Percentiles rank a stretch among this genome's conserved stretches.
Evolutionary conservation across 2,329 filamentous ascomycete genomes (phyloP).

Genomic region (Talaromyces pinophilus): DNA sequence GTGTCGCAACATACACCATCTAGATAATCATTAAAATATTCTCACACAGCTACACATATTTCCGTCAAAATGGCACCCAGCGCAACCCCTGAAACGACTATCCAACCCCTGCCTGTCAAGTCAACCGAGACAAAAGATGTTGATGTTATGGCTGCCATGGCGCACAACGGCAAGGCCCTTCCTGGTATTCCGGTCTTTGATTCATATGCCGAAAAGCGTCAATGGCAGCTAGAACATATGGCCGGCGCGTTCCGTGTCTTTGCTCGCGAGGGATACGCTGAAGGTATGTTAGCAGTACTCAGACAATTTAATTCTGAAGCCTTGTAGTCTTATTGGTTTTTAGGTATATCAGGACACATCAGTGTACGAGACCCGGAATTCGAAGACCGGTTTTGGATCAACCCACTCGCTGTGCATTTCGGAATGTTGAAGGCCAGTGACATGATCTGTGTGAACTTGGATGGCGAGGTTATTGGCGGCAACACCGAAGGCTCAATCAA

Average conservation of each 20-base stretch:
- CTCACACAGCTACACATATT: not conserved
- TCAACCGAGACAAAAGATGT: conserved; percentile 5
- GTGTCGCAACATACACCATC: not conserved
- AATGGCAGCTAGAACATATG: conserved; percentile 61
- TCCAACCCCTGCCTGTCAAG: not conserved
- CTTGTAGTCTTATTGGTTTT: not conserved
- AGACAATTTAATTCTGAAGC: no score
- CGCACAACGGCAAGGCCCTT: conserved; percentile 10
- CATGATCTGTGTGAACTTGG: conserved; percentile 66
- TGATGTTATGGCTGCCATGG: conserved; percentile 19
- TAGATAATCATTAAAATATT: not conserved
- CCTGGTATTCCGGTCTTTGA: conserved; percentile 44
- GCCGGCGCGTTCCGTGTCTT: conserved; percentile 69
- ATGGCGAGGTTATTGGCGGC: conserved; percentile 64
- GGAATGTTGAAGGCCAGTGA: conserved; percentile 64
- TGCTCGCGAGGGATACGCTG: conserved; percentile 64
- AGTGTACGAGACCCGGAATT: conserved; percentile 66
- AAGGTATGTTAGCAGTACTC: conserved; percentile 59
- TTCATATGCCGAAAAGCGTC: conserved; percentile 58
- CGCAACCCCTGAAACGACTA: not conserved
- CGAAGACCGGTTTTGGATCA: conserved; percentile 66
- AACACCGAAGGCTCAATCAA: conserved; percentile 45
- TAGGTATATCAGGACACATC: conserved; percentile 68
- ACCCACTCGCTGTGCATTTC: conserved; percentile 65
- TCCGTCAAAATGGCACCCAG: conserved; percentile 7